These are phyloP conservation scores for Delitschia confertaspora DNA, from an alignment of 495 filamentous ascomycete species.

Conservation along the genomic window DNA sequence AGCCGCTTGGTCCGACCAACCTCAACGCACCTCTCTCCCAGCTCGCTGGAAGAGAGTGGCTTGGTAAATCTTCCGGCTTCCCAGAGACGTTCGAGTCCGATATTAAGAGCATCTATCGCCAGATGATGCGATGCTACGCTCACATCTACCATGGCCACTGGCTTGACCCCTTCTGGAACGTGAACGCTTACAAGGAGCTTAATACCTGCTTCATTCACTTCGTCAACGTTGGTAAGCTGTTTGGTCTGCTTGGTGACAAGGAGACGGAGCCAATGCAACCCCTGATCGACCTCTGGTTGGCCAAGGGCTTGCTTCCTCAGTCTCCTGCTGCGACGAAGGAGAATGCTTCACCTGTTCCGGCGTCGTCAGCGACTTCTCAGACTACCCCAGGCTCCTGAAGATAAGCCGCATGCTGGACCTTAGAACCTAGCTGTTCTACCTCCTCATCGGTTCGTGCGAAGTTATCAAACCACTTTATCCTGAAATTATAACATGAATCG, in stretches of 20 bases:
- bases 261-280: conserved; percentile 92
- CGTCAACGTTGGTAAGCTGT: conserved; percentile 75
- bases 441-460: too few species aligned
- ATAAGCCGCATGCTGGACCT: too few species aligned
- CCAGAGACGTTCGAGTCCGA: conserved; percentile 77
- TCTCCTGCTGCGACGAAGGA: conserved; percentile 4
- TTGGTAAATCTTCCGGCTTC: conserved; percentile 82
- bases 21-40: conserved; percentile 41
- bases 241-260: conserved; percentile 69
- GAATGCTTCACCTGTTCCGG: conserved; percentile 4
- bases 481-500: too few species aligned
- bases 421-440: too few species aligned
- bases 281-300: conserved; percentile 79
- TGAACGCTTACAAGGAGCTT: conserved; percentile 72
- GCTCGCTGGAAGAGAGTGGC: conserved; percentile 54
- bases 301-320: conserved; percentile 66
- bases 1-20: conserved; percentile 42
- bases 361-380: too few species aligned
- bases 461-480: too few species aligned
- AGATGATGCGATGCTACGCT: conserved; percentile 95
- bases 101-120: conserved; percentile 82
- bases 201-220: conserved; percentile 97
- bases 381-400: too few species aligned
- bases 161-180: conserved; percentile 83
- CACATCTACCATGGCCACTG: conserved; percentile 72